Base-by-base conservation (phyloP, 2,329 filamentous ascomycete genomes). In the Rutstroemia sp. region DNA sequence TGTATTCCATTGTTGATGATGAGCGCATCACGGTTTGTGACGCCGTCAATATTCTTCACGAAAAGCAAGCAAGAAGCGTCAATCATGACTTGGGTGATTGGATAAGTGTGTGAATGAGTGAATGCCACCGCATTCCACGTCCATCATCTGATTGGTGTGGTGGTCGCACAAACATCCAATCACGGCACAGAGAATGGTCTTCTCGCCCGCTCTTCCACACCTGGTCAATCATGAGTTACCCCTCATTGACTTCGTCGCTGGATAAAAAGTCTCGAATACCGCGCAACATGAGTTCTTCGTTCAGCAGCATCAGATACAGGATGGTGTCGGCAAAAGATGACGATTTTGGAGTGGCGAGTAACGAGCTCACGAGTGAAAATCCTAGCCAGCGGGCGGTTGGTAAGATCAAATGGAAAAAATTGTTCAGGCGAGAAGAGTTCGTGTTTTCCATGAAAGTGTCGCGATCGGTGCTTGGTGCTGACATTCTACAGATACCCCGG, bases 401-500 rank as follows among this genome's bases (percentile, higher is more conserved):
- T 12, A 12, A 12, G 12, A 34, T 12, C 12, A 44, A 46, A 46
- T 52, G 39, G 50, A 25, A 30, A 46, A 34, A 10, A 5, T 14
- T 25, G 10, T 37, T 52, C 14, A 19, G 23, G 18, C 18, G 50
- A 21, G 19, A 18, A 48, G 30, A 8, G 41, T 18, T 54, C 27
- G 19, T 10, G 16, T 5, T 12, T 10, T 21, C n/a, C 2, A 27
- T 27, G 25, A 27, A 2, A 46, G 8, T 12, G 4, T 18, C n/a
- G 18, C 2, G 7, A 18, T 42, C 39, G 39, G 3, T n/a, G 39
- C 16, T 42, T 18, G 39, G 27, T n/a, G 18, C 27, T 38, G 16
- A 54, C n/a, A 39, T 8, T 9, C n/a, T 23, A 12, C 25, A 74
- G 73, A 39, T 88, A 85, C 64, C 59, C 65, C 0, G 83, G 82